Conservation (phyloP, 2,329 filamentous ascomycete species). For the Ascochyta lentis region DNA sequence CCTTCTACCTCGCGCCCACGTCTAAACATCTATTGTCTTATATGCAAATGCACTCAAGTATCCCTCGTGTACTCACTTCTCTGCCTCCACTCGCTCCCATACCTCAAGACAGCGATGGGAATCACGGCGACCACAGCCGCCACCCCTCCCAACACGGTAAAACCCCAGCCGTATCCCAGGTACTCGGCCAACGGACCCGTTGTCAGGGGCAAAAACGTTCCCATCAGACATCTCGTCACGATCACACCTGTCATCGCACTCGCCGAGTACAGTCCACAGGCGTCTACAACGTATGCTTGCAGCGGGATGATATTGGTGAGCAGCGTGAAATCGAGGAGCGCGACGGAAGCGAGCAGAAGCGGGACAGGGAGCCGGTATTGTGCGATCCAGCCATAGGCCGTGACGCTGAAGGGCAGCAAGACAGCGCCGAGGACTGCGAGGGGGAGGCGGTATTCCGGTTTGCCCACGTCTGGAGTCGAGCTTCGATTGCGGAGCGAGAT, state of each 20-base stretch:
- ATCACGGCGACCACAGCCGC: conserved; percentile 58
- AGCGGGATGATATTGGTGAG: conserved; percentile 59
- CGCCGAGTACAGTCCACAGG: conserved; percentile 62
- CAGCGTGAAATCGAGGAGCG: conserved; percentile 55
- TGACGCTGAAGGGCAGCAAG: conserved; percentile 55
- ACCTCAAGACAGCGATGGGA: conserved; percentile 59
- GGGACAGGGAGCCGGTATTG: conserved; percentile 53
- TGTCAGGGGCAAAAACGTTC: conserved; percentile 63
- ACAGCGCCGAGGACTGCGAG: conserved; percentile 58
- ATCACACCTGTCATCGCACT: conserved; percentile 65
- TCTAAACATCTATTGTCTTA: too few species aligned
- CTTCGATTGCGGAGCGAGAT: conserved; percentile 52
- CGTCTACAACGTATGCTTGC: conserved; percentile 64
- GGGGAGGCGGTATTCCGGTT: conserved; percentile 64
- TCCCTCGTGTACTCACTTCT: conserved; percentile 56
- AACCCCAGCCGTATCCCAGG: conserved; percentile 62
- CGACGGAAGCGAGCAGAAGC: conserved; percentile 54
- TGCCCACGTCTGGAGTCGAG: conserved; percentile 51
- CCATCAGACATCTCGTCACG: conserved; percentile 61
- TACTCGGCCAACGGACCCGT: conserved; percentile 56
- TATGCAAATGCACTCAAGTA: conserved; percentile 8
- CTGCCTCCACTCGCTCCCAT: conserved; percentile 61
- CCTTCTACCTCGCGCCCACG: not conserved
- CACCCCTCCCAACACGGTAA: conserved; percentile 54
- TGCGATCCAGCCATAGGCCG: conserved; percentile 61